A percentile compares a stretch with the other conserved stretches of the same genome.
Conservation (phyloP, 2,329 filamentous ascomycete species). For the Diaporthe sp. region DNA sequence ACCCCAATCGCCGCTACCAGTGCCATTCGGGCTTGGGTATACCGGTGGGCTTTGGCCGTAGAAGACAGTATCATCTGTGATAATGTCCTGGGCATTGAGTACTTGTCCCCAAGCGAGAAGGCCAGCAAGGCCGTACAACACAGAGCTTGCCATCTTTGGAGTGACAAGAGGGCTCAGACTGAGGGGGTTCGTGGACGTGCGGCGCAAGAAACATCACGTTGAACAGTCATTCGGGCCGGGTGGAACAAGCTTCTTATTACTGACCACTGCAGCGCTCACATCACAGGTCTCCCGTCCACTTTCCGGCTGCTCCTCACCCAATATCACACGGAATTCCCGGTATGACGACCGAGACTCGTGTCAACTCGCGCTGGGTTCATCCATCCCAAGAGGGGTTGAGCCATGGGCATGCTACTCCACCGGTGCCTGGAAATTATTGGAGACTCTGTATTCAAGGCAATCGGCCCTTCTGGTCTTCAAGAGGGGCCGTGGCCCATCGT, state of each 20-base stretch:
- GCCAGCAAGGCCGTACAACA: constrained; percentile 33
- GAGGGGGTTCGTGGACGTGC: background rate
- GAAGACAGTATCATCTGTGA: constrained; percentile 39
- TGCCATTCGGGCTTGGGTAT: constrained; percentile 40
- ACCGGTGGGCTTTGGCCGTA: constrained; percentile 39
- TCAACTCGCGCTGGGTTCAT: background rate
- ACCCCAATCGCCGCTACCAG: constrained; percentile 70
- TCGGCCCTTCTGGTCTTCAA: constrained; percentile 38
- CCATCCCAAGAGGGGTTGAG: constrained; percentile 27
- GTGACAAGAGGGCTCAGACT: background rate
- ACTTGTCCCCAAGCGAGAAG: constrained; percentile 34
- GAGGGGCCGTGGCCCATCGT: constrained; percentile 15
- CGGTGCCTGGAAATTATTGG: constrained; percentile 8
- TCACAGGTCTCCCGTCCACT: background rate
- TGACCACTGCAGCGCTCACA: constrained; percentile 5
- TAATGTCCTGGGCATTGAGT: constrained; percentile 34
- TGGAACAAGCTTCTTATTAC: constrained; percentile 24
- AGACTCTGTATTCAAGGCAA: constrained; percentile 1
- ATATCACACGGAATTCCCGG: background rate
- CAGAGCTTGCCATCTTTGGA: constrained; percentile 23
- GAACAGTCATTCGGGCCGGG: background rate
- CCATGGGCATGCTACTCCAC: background rate
- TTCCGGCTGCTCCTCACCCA: constrained; percentile 13
- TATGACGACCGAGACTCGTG: constrained; percentile 5
- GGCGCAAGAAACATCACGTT: background rate